Percentiles rank a stretch among this genome's conserved stretches.
Conservation (phyloP, 768 basidiomycete species). For the Mrakia frigida region DNA sequence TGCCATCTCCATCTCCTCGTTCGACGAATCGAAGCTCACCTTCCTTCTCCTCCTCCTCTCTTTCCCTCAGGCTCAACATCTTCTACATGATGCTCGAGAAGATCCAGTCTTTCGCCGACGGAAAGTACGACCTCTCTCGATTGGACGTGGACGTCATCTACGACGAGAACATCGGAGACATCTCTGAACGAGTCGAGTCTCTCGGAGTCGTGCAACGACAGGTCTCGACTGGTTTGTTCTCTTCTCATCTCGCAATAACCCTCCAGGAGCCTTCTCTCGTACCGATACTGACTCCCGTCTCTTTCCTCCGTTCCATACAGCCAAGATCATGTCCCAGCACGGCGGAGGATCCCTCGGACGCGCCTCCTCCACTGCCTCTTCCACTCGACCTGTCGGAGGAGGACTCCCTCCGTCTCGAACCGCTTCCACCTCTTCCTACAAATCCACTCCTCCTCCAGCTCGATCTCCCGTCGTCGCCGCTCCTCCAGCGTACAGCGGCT, state of each 20-base stretch:
- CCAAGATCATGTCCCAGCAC: constrained; percentile 42
- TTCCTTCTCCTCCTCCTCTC: constrained; percentile 1
- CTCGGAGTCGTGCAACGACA: constrained; percentile 77
- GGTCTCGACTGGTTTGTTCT: constrained; percentile 69
- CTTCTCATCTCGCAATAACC: background rate
- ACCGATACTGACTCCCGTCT: constrained; percentile 42
- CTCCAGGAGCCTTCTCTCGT: constrained; percentile 4
- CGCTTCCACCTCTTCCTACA: constrained; percentile 25
- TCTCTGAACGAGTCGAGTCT: constrained; percentile 69
- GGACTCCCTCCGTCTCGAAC: constrained; percentile 17
- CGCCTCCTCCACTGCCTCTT: constrained; percentile 49
- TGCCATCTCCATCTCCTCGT: background rate
- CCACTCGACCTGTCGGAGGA: constrained; percentile 33
- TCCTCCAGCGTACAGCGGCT: constrained; percentile 55
- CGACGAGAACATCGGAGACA: constrained; percentile 74
- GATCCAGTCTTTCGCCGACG: constrained; percentile 72
- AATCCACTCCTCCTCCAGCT: constrained; percentile 7
- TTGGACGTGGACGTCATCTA: constrained; percentile 69
- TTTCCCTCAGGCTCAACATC: constrained; percentile 66
- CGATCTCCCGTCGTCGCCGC: constrained; percentile 38
- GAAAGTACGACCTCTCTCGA: constrained; percentile 65
- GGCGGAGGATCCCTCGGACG: constrained; percentile 45
- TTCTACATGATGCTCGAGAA: constrained; percentile 89
- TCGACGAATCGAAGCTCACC: background rate
- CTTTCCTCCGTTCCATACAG: constrained; percentile 36